Evolutionary conservation across 1,139 yeast genomes (phyloP).

Genomic region (Blastobotrys buckinghamii): DNA sequence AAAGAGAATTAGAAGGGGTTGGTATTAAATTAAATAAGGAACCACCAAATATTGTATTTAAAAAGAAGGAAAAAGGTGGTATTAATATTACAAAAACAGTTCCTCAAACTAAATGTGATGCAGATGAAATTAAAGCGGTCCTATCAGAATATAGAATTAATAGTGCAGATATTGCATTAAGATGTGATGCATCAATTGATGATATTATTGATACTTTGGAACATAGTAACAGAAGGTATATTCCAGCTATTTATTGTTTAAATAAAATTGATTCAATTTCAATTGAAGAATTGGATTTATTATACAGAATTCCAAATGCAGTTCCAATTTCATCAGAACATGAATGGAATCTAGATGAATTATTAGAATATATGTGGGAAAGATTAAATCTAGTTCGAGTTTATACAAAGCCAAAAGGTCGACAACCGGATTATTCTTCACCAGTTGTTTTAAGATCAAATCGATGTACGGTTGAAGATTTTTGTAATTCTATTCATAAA

Average conservation of each 20-base stretch:
- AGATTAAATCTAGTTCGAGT: conserved; percentile 85
- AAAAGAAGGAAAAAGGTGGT: conserved; percentile 95
- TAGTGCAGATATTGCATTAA: conserved; percentile 93
- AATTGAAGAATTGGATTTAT: conserved; percentile 81
- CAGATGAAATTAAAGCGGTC: conserved; percentile 92
- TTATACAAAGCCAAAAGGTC: conserved; percentile 95
- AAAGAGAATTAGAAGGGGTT: conserved; percentile 92
- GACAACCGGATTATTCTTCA: conserved; percentile 84
- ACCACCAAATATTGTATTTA: conserved; percentile 87
- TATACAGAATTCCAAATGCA: conserved; percentile 91
- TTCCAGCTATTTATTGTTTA: conserved; percentile 90
- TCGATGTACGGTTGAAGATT: conserved; percentile 84
- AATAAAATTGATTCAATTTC: conserved; percentile 95
- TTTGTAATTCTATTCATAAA: conserved; percentile 95
- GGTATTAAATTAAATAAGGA: conserved; percentile 89
- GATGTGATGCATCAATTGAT: conserved; percentile 97
- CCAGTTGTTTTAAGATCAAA: conserved; percentile 87
- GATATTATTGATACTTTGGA: conserved; percentile 93
- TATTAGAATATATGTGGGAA: conserved; percentile 93
- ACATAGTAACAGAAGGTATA: conserved; percentile 81
- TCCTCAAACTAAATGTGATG: conserved; percentile 83
- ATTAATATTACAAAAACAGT: conserved; percentile 88
- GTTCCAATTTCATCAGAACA: conserved; percentile 93
- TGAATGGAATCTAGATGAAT: conserved; percentile 95
- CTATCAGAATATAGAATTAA: conserved; percentile 92